phyloP scores from a whole-genome alignment of 108 stramenopile genomes.

The Cyclotella cryptica region DNA sequence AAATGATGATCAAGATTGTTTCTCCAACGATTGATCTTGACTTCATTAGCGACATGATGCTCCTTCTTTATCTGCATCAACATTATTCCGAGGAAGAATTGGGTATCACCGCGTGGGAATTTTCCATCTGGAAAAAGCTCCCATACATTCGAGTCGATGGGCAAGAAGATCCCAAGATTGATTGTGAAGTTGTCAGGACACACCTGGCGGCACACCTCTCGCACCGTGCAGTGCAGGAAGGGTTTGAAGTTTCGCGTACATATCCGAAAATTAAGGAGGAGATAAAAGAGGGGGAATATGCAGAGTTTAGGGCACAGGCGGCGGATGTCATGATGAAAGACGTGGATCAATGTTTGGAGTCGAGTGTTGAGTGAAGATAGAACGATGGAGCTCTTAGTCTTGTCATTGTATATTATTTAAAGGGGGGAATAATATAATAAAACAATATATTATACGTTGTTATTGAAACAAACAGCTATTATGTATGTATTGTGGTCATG shows the following conservation, averaged over 20 bases:
- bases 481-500: no score
- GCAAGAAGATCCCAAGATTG: neutral
- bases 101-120: neutral
- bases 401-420: no score
- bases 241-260: neutral
- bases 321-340: constrained; percentile 1
- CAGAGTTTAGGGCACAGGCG: neutral
- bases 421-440: no score
- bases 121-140: neutral
- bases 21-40: neutral
- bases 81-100: neutral
- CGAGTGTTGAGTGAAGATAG: no score
- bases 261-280: neutral
- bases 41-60: neutral
- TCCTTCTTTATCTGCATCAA: neutral
- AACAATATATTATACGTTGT: no score
- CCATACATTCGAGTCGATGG: neutral
- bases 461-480: no score
- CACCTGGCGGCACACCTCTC: neutral
- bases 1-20: neutral
- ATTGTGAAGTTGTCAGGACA: neutral
- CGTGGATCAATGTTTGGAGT: neutral
- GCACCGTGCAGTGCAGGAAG: neutral
- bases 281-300: neutral
- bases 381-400: no score